phyloP scores from a whole-genome alignment of 257 asterid species.

The Agastache rugosa region DNA sequence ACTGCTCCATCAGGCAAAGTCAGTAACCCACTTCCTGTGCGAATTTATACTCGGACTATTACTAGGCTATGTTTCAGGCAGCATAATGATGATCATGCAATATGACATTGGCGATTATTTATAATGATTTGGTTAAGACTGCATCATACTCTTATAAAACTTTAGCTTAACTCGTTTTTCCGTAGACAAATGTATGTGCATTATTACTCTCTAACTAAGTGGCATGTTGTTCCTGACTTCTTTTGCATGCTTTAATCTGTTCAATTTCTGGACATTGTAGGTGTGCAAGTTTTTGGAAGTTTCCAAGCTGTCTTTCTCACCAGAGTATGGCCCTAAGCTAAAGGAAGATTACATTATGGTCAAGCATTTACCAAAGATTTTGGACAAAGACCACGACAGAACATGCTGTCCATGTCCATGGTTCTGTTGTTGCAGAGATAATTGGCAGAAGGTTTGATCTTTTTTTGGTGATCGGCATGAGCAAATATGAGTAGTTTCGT shows the following conservation, averaged over 20 bases:
- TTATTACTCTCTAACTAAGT: neutral
- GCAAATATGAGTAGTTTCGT: constrained; percentile 28
- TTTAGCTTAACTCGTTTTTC: constrained; percentile 6
- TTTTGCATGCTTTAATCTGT: constrained; percentile 31
- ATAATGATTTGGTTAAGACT: constrained; percentile 18
- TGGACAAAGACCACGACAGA: constrained; percentile 44
- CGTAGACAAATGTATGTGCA: constrained; percentile 20
- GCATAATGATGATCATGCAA: constrained; percentile 28
- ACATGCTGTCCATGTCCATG: constrained; percentile 73
- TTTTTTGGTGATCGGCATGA: constrained; percentile 26
- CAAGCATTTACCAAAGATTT: constrained; percentile 74
- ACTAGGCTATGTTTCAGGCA: constrained; percentile 24
- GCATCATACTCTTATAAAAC: constrained; percentile 13
- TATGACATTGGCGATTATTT: constrained; percentile 23
- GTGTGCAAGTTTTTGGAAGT: constrained; percentile 93
- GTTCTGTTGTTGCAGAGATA: constrained; percentile 87
- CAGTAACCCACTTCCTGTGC: neutral
- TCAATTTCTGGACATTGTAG: constrained; percentile 45
- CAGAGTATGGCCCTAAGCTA: constrained; percentile 93
- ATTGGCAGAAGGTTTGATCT: constrained; percentile 89
- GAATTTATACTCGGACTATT: constrained; percentile 16
- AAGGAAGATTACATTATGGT: constrained; percentile 92
- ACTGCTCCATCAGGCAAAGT: constrained; percentile 23
- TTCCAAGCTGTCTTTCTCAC: constrained; percentile 86
- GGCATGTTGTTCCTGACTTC: constrained; percentile 21